Evolutionary conservation across 768 basidiomycete species (phyloP), one percentile per base, ranked within the genome.

Genomic region (Suillus hirtellus): DNA sequence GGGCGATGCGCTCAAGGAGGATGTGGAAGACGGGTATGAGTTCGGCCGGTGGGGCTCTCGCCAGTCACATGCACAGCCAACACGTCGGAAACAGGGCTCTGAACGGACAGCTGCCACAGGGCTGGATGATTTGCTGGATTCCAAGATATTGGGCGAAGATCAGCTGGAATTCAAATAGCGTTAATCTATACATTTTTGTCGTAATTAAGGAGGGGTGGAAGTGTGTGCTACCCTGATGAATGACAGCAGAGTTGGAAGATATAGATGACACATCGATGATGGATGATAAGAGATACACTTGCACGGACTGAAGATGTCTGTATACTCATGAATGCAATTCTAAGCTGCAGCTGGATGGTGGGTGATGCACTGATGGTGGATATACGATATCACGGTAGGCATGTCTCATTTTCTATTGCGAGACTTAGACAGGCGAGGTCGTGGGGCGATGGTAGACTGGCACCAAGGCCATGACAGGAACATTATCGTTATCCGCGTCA

Each of bases 361-460:
- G 50, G 52, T 62, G 17, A 40, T 27, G 27, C 27, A 27, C 4
- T 27, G 27, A 27, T 56, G 49, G 46, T 12, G 10, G 35, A 37
- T 50, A 62, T 59, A 60, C n/a, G 19, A 31, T 35, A 31, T 19
- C 14, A 63, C 37, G 2, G 27, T 24, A 49, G 6, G 12, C 21
- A 38, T 63, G 47, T 7, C 67, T 35, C 67, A 78, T 63, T 82
- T 82, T 63, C 85, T 82, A 44, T 80, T 81, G 67, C 86, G 84
- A 64, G 84, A 83, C 72, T 87, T 87, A 44, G 84, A 81, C 52
- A 72, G 31, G 95, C 31, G 31, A 31, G 31, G 31, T 31, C 3
- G 31, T 31, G 31, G 31, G 31, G 1, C 31, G 31, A 31, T 31
- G 31, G 31, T 31, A 31, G 31, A 31, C 31, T 6, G 31, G 31